Percentiles rank a stretch among this genome's conserved stretches.
These are phyloP conservation scores for Tolypocladium endophyticum DNA, from an alignment of 2,329 filamentous ascomycete genomes.

Conservation along the genomic window DNA sequence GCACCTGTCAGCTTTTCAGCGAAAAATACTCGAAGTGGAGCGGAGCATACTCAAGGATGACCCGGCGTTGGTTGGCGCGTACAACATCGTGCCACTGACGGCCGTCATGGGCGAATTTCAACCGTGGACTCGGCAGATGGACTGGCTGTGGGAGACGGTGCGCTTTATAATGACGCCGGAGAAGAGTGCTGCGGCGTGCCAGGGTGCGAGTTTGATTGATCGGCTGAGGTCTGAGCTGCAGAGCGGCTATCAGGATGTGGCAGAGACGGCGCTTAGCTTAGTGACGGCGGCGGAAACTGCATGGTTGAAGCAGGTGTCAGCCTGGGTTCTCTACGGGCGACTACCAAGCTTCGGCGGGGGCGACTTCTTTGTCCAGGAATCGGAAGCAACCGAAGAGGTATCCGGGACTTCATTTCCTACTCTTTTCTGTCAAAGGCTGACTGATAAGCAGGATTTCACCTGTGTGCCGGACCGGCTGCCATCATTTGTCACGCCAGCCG, in stretches of 20 bases:
- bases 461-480: constrained; percentile 56
- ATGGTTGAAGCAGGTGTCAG: constrained; percentile 83
- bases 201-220: constrained; percentile 67
- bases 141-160: constrained; percentile 72
- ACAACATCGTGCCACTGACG: constrained; percentile 86
- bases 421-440: not conserved
- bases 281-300: constrained; percentile 73
- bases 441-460: constrained; percentile 39
- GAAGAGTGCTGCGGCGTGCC: constrained; percentile 33
- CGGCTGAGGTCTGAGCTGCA: constrained; percentile 64
- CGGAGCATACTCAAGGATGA: constrained; percentile 65
- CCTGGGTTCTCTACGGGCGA: constrained; percentile 84
- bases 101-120: constrained; percentile 75
- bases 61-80: constrained; percentile 73
- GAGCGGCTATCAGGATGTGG: constrained; percentile 83
- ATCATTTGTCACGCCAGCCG: constrained; percentile 63
- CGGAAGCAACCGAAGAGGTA: constrained; percentile 30
- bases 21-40: constrained; percentile 78
- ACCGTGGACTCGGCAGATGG: constrained; percentile 74
- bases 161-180: constrained; percentile 50
- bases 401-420: constrained; percentile 4
- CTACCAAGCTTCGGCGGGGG: constrained; percentile 64
- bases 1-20: constrained; percentile 73
- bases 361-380: constrained; percentile 76
- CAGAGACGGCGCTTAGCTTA: constrained; percentile 62